A percentile compares a stretch with the other conserved stretches of the same genome.
These are phyloP conservation scores for Penicillium sp. DNA, from an alignment of 2,329 filamentous ascomycete genomes.

Conservation along the genomic window DNA sequence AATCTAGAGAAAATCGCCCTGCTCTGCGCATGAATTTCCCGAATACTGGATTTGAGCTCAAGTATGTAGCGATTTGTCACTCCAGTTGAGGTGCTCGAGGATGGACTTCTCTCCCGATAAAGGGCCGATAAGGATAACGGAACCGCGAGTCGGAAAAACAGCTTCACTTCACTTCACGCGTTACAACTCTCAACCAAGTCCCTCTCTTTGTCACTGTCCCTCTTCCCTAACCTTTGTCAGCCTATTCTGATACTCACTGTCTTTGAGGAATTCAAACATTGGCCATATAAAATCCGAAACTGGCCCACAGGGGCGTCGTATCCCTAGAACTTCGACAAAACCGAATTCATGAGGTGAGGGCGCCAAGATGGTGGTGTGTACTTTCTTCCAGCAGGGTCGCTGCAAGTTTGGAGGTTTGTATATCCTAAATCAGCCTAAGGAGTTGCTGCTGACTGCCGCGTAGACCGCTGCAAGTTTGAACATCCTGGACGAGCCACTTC, in stretches of 20 bases:
- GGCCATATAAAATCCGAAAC: not conserved
- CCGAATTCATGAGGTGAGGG: constrained; percentile 1
- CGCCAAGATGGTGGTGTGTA: constrained; percentile 53
- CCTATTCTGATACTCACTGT: no score
- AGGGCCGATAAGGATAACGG: constrained; percentile 4
- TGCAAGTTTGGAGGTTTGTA: constrained; percentile 65
- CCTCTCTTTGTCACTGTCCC: not conserved
- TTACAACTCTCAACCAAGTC: not conserved
- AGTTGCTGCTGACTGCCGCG: constrained; percentile 14
- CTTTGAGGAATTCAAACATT: not conserved
- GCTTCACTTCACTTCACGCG: constrained; percentile 9
- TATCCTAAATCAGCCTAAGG: not conserved
- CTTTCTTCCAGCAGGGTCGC: constrained; percentile 62
- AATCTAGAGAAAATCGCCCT: no score
- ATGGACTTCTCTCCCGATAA: not conserved
- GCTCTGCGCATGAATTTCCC: no score
- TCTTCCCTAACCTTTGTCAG: not conserved
- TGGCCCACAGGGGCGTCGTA: not conserved
- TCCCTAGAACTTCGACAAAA: not conserved
- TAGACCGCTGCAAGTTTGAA: constrained; percentile 60
- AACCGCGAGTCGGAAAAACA: constrained; percentile 13
- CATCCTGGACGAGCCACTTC: constrained; percentile 50
- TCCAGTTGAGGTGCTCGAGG: not conserved
- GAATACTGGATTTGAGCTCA: no score
- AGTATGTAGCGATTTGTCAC: no score